These are phyloP conservation scores for Drechmeria coniospora DNA, from an alignment of 2,329 filamentous ascomycete genomes.

Conservation along the genomic window DNA sequence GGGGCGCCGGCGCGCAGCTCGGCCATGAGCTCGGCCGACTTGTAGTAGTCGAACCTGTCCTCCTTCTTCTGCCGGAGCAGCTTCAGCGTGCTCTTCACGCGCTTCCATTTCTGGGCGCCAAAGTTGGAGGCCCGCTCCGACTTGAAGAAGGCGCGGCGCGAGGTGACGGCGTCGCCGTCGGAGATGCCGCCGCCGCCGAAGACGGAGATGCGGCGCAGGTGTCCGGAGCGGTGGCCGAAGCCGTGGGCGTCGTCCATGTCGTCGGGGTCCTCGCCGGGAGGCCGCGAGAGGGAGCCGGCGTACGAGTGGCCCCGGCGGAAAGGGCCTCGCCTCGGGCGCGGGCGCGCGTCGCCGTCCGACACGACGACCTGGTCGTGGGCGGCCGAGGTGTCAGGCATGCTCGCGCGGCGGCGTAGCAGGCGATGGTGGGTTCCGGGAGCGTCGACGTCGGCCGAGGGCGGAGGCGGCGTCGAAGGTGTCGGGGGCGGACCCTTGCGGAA, in stretches of 20 bases:
- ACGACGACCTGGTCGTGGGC: conserved; percentile 49
- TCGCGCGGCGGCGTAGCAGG: conserved; percentile 47
- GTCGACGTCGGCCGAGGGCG: conserved; percentile 25
- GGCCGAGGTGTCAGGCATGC: conserved; percentile 45
- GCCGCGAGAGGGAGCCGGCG: conserved; percentile 33
- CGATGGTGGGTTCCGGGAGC: conserved; percentile 26
- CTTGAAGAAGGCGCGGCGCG: conserved; percentile 40
- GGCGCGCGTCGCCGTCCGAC: conserved; percentile 62
- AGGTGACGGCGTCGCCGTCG: conserved; percentile 43
- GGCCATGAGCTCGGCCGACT: conserved; percentile 91
- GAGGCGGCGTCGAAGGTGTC: conserved; percentile 48
- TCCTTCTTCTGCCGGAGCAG: conserved; percentile 66
- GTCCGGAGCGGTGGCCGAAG: conserved; percentile 38
- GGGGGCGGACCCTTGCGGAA: conserved; percentile 40
- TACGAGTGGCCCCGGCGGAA: conserved; percentile 44
- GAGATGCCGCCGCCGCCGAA: conserved; percentile 50
- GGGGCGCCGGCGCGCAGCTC: conserved; percentile 86
- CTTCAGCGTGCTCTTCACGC: conserved; percentile 80
- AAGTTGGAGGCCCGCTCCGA: conserved; percentile 57
- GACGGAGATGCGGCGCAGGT: conserved; percentile 50
- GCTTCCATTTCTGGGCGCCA: conserved; percentile 74
- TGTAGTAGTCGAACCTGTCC: conserved; percentile 82
- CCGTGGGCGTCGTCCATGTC: conserved; percentile 34
- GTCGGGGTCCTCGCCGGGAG: conserved; percentile 32
- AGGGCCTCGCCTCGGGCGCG: conserved; percentile 34